Evolutionary conservation across 1,139 yeast species (phyloP), one percentile per base, ranked within the genome.

Genomic region (Suhomyces ambrosiae): DNA sequence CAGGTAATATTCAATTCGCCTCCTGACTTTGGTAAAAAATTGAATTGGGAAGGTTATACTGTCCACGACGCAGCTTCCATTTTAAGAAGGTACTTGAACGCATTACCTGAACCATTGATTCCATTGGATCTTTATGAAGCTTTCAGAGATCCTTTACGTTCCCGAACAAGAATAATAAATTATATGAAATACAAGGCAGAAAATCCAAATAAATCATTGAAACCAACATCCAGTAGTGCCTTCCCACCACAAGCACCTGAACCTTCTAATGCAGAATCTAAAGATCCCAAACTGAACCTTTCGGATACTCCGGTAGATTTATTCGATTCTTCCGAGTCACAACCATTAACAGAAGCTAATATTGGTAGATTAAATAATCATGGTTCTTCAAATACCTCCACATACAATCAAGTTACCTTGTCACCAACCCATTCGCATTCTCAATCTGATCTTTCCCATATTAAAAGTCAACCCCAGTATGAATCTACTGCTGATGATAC

Each of bases 61-160:
- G 97, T 92, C n/a, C 98, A 94, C 63, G 98, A 94, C 61, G 97
- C 97, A 1, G 96, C 97, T 2, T 86, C 95, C 19, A 73, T 92
- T 23, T 74, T 92, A 42, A 74, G 97, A 55, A 71, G 98, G 42
- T 92, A 79, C 57, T 73, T 94, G 46, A 88, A 90, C 57, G 84
- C 90, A 30, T 73, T 92, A 40, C 95, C 96, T 0, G 97, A 92
- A 53, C 97, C 98, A 0, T 74, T 92, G 38, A 81, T 92, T 14
- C 97, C 97, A 0, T 66, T 88, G 32, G 77, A 76, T 7, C 67
- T 80, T 44, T 94, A 92, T 61, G 90, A 86, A 48, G 68, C 69
- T 18, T 92, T 92, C 56, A 75, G 99, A 52, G 82, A 77, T 32
- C 96, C 96, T 2, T 70, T 89, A 37, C 66, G 78, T 35, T 71